phyloP scores from a whole-genome alignment of 176 grass and related monocot species.

The Oryza glumipatula region DNA sequence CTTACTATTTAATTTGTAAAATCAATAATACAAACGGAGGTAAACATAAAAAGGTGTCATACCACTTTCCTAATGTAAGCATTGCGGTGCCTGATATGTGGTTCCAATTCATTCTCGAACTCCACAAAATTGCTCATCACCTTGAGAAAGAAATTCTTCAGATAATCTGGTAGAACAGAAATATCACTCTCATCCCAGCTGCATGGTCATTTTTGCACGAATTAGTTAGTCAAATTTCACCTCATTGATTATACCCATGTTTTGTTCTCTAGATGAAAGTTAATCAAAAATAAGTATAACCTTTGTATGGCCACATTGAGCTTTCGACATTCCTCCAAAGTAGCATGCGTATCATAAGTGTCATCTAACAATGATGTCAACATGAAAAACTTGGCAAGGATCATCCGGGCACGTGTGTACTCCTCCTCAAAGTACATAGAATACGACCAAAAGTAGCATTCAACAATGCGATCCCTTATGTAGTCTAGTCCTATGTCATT shows the following conservation, averaged over 20 bases:
- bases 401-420: slow-evolving; percentile 36
- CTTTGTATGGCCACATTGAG: slow-evolving; percentile 49
- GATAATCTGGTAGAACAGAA: slow-evolving; percentile 34
- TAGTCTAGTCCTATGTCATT: slow-evolving; percentile 24
- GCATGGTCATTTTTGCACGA: not conserved
- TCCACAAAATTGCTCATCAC: slow-evolving; percentile 26
- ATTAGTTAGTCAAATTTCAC: not conserved
- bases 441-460: slow-evolving; percentile 46
- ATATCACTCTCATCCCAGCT: slow-evolving; percentile 42
- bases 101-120: slow-evolving; percentile 30
- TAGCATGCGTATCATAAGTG: slow-evolving; percentile 51
- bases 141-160: slow-evolving; percentile 28
- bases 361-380: slow-evolving; percentile 48
- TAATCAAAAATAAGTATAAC: not conserved
- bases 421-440: slow-evolving; percentile 37
- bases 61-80: not conserved
- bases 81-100: slow-evolving; percentile 31
- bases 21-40: not conserved
- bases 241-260: too few relatives aligned
- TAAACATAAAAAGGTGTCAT: not conserved
- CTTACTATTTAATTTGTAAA: not conserved
- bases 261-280: not conserved
- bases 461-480: slow-evolving; percentile 37
- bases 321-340: slow-evolving; percentile 41
- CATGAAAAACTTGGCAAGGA: slow-evolving; percentile 17